These are phyloP conservation scores for Colletotrichum euphorbiae DNA, from an alignment of 2,329 filamentous ascomycete species.

Conservation along the genomic window DNA sequence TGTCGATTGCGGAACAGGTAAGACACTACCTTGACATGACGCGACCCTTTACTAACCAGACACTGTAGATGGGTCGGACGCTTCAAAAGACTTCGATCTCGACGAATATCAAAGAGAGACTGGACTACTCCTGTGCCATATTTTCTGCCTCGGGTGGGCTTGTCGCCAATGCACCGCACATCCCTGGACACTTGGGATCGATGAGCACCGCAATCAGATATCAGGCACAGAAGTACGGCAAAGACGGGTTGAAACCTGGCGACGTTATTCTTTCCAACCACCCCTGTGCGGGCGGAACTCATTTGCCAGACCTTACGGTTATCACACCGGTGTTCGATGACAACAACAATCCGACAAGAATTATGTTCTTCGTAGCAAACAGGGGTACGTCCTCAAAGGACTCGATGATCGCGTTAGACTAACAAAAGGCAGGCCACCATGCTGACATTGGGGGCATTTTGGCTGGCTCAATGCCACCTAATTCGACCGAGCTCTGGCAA, in stretches of 20 bases:
- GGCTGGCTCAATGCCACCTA: slow-evolving; percentile 85
- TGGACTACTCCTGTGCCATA: slow-evolving; percentile 83
- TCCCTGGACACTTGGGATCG: slow-evolving; percentile 81
- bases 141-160: slow-evolving; percentile 79
- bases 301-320: slow-evolving; percentile 56
- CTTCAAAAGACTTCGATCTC: slow-evolving; percentile 81
- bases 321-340: slow-evolving; percentile 53
- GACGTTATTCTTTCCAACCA: slow-evolving; percentile 78
- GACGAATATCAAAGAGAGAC: slow-evolving; percentile 81
- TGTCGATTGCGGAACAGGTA: slow-evolving; percentile 79
- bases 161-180: slow-evolving; percentile 79
- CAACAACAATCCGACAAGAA: slow-evolving; percentile 40
- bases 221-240: slow-evolving; percentile 74
- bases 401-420: slow-evolving; percentile 40
- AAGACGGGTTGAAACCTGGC: slow-evolving; percentile 76
- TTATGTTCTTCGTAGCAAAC: slow-evolving; percentile 1
- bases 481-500: slow-evolving; percentile 73
- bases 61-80: slow-evolving; percentile 74
- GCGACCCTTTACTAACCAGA: neutral
- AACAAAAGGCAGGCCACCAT: slow-evolving; percentile 48
- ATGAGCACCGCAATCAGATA: slow-evolving; percentile 81
- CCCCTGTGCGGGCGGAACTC: slow-evolving; percentile 46
- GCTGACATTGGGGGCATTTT: slow-evolving; percentile 77
- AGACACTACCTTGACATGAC: neutral
- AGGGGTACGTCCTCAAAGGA: slow-evolving; percentile 25